Percentiles rank a stretch among this genome's conserved stretches.
Conservation (phyloP, 139 green algal genomes). For the Coelastrella sp. region DNA sequence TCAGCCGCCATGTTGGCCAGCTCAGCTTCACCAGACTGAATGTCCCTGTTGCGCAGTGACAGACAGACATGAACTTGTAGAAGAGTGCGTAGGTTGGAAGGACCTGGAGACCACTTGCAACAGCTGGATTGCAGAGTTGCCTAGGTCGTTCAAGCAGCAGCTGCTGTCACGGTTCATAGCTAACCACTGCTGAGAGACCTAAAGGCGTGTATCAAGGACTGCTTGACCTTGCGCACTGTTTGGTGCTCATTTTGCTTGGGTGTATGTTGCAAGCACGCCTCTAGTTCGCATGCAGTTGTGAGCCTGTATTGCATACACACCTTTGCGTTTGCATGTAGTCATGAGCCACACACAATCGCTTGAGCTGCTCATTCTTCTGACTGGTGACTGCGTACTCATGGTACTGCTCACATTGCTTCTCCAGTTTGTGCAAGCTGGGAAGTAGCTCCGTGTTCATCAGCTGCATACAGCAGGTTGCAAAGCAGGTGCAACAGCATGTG, state of each 20-base stretch:
- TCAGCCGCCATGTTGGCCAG: conserved; percentile 29
- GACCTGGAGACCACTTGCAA: too few relatives aligned
- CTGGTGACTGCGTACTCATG: conserved; percentile 79
- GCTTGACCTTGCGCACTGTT: background rate
- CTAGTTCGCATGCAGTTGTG: too few relatives aligned
- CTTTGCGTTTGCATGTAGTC: conserved; percentile 71
- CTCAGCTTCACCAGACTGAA: conserved; percentile 62
- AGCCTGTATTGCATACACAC: conserved; percentile 13
- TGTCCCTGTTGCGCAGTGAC: conserved; percentile 1
- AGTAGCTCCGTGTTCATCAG: conserved; percentile 92
- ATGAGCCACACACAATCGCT: conserved; percentile 89
- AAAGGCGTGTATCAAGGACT: too few relatives aligned
- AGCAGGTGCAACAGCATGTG: background rate
- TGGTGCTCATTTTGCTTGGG: background rate
- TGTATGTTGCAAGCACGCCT: background rate
- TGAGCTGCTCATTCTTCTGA: conserved; percentile 70
- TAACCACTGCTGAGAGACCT: too few relatives aligned
- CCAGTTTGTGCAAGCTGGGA: conserved; percentile 89
- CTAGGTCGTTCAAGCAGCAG: too few relatives aligned
- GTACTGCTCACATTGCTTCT: conserved; percentile 87
- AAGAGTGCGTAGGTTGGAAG: too few relatives aligned
- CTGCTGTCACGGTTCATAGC: too few relatives aligned
- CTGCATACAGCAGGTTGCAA: conserved; percentile 53
- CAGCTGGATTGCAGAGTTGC: too few relatives aligned
- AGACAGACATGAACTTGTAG: background rate